Evolutionary conservation across 1,139 yeast genomes (phyloP).

Genomic region (Geotrichum macrosporum): DNA sequence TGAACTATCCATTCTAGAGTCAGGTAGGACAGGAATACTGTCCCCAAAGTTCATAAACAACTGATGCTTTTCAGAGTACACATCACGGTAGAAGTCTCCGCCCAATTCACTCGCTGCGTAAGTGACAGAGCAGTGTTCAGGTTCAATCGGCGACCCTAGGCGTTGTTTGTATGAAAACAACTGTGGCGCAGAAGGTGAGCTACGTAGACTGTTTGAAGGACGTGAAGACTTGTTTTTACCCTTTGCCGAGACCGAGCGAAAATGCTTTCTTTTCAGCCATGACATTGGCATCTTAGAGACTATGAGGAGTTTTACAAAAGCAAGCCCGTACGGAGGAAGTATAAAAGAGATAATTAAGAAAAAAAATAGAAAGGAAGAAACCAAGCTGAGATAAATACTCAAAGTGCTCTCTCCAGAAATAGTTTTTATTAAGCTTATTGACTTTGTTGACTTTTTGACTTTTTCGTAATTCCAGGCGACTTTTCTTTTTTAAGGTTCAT

Average conservation of each 20-base stretch:
- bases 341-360: too few species aligned
- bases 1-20: not conserved
- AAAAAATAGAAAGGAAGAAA: too few species aligned
- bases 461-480: too few species aligned
- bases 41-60: not conserved
- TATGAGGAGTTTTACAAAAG: too few species aligned
- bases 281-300: conserved; percentile 1
- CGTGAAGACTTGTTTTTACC: not conserved
- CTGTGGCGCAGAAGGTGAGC: not conserved
- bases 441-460: too few species aligned
- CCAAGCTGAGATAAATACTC: too few species aligned
- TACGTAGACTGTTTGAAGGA: not conserved
- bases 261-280: conserved; percentile 6
- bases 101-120: not conserved
- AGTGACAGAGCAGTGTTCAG: not conserved
- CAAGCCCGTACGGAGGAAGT: too few species aligned
- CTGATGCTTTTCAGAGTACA: conserved; percentile 1
- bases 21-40: not conserved
- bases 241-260: not conserved
- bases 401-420: too few species aligned
- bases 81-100: not conserved
- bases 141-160: not conserved
- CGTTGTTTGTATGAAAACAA: conserved; percentile 2
- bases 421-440: too few species aligned
- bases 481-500: too few species aligned